Base-by-base conservation (phyloP, 1,139 yeast species). In the Dujonia santamariae region DNA sequence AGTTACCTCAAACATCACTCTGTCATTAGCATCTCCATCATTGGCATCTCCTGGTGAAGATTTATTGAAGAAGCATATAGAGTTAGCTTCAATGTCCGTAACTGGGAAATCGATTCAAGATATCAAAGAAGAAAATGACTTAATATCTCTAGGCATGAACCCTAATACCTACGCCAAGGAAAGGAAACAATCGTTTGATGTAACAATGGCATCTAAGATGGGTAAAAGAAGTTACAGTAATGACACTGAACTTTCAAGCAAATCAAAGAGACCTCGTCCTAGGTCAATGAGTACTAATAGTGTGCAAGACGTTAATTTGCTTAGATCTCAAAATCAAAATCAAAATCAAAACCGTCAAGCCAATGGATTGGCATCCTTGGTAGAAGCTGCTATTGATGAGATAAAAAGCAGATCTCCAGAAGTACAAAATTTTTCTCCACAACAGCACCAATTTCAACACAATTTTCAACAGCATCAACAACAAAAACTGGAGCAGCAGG, bases 11-110 rank as follows among this genome's bases (percentile, higher is more conserved):
- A 14, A 19, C n/a, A 4, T 41, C 1, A 13, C 32, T 5, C 5
- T 9, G 5, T 5, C 19, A n/a, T 7, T 16, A 11, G 6, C 29
- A 26, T 6, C 21, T 6, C 5, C 29, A 12, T 11, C 26, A 7
- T 15, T 25, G 13, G 12, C 16, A 18, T 31, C 43, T 3, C 13
- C 32, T 5, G 36, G 39, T 16, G 45, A 45, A 17, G 39, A 48
- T 5, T 39, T 46, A 6, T 48, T 75, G 16, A 56, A 65, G 31
- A 56, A 54, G 35, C 79, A 77, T 21, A 48, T 75, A 30, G 80
- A 75, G 45, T 61, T 72, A 26, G 80, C 81, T 1, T 67, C 80
- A 0, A 39, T 73, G 4, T 72, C 78, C 1, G 69, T 76, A 7
- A 71, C 78, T 1, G 81, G 81, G 0, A 73, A 66, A 45, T 58